Percentiles rank a stretch among this genome's conserved stretches.
Evolutionary conservation across 257 asterid species (phyloP).

Genomic region (Ehretia macrophylla): DNA sequence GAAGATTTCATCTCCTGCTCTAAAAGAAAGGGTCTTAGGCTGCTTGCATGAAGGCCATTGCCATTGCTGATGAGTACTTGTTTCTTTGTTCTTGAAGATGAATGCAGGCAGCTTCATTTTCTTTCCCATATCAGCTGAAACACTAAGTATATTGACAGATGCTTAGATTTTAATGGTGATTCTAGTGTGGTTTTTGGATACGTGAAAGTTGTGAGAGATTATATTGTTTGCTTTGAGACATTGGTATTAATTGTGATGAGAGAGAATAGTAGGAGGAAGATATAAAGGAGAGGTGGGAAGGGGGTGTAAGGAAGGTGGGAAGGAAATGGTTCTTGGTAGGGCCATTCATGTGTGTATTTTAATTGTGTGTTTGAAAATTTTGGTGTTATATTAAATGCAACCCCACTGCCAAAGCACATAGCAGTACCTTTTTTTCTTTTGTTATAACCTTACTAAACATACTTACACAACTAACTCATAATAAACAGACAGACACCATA

Average conservation of each 20-base stretch:
- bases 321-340: slow-evolving; percentile 48
- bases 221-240: background rate
- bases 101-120: slow-evolving; percentile 35
- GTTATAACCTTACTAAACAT: no score
- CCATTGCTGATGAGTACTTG: slow-evolving; percentile 11
- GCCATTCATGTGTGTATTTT: slow-evolving; percentile 37
- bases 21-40: slow-evolving; percentile 18
- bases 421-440: background rate
- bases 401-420: slow-evolving; percentile 12
- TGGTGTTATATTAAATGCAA: slow-evolving; percentile 30
- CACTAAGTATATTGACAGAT: background rate
- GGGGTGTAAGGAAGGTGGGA: slow-evolving; percentile 38
- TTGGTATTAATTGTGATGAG: slow-evolving; percentile 24
- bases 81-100: slow-evolving; percentile 29
- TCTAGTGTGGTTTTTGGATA: slow-evolving; percentile 17
- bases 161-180: background rate
- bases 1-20: slow-evolving; percentile 12
- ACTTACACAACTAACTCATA: no score
- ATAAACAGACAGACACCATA: no score
- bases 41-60: slow-evolving; percentile 30
- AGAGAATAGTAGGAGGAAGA: slow-evolving; percentile 16
- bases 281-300: slow-evolving; percentile 24
- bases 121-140: slow-evolving; percentile 2
- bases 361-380: slow-evolving; percentile 25
- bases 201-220: slow-evolving; percentile 10